Percentiles rank a stretch among this genome's conserved stretches.
These are phyloP conservation scores for Leccinum rimulosum DNA, from an alignment of 768 basidiomycete genomes.

Conservation along the genomic window DNA sequence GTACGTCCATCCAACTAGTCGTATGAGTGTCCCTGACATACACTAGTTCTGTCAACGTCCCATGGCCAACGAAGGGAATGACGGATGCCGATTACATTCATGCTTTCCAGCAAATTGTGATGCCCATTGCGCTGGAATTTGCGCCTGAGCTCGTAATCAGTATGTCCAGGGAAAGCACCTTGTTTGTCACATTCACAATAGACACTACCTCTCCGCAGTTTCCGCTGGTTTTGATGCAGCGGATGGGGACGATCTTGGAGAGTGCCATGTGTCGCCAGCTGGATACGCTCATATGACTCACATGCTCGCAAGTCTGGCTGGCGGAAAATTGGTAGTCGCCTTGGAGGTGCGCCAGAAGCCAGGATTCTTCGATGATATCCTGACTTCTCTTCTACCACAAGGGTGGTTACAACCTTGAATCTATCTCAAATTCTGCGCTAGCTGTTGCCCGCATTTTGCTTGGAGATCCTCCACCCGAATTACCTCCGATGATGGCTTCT, in stretches of 20 bases:
- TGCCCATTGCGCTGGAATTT: conserved; percentile 98
- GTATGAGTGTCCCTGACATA: conserved; percentile 7
- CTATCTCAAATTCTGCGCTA: conserved; percentile 82
- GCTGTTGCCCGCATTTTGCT: conserved; percentile 88
- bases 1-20: conserved; percentile 47
- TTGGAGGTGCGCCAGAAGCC: conserved; percentile 67
- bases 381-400: conserved; percentile 31
- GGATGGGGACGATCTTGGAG: conserved; percentile 86
- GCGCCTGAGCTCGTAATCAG: conserved; percentile 95
- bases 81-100: conserved; percentile 94
- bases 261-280: conserved; percentile 85
- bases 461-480: conserved; percentile 78
- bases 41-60: conserved; percentile 87
- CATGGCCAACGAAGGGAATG: conserved; percentile 89
- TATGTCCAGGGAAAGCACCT: conserved; percentile 38
- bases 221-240: conserved; percentile 99
- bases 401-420: conserved; percentile 94
- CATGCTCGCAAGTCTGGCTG: conserved; percentile 87
- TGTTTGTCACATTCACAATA: not conserved
- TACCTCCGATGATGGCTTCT: conserved; percentile 70
- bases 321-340: conserved; percentile 87
- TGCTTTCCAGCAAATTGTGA: conserved; percentile 92
- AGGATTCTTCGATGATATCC: not conserved
- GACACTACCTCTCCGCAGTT: conserved; percentile 47
- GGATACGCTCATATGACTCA: conserved; percentile 99